Conservation (phyloP, 176 grass and related monocot genomes). For the Thalia dealbata region DNA sequence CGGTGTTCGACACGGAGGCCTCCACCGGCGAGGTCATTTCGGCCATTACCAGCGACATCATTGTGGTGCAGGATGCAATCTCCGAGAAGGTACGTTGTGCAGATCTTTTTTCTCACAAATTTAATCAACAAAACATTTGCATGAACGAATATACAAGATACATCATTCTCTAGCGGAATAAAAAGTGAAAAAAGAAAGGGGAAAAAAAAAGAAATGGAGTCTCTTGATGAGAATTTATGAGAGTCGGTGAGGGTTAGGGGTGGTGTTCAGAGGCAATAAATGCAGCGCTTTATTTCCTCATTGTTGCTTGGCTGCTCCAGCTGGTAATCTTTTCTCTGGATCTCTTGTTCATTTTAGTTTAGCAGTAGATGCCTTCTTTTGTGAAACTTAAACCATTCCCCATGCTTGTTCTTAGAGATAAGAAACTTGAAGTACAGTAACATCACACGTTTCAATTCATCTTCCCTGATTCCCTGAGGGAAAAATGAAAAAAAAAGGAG, state of each 20-base stretch:
- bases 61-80: conserved; percentile 93
- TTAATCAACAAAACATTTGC: too few species aligned
- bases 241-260: not conserved
- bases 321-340: not conserved
- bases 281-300: not conserved
- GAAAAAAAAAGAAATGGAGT: not conserved
- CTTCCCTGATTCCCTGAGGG: too few species aligned
- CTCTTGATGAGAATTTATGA: not conserved
- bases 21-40: conserved; percentile 97
- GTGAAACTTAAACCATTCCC: not conserved
- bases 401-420: too few species aligned
- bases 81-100: conserved; percentile 96
- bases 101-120: too few species aligned
- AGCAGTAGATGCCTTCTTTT: not conserved
- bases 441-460: too few species aligned
- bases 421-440: too few species aligned
- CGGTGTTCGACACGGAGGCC: conserved; percentile 82
- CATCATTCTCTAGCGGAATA: not conserved
- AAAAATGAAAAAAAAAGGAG: too few species aligned
- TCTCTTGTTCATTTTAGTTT: too few species aligned
- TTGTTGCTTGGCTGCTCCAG: not conserved
- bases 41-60: conserved; percentile 88
- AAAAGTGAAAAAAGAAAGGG: too few species aligned
- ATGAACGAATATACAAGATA: not conserved
- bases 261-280: not conserved